Percentiles rank a stretch among this genome's conserved stretches.
Conservation (phyloP, 1,284 basidiomycete species). For the Ganoderma sinense region DNA sequence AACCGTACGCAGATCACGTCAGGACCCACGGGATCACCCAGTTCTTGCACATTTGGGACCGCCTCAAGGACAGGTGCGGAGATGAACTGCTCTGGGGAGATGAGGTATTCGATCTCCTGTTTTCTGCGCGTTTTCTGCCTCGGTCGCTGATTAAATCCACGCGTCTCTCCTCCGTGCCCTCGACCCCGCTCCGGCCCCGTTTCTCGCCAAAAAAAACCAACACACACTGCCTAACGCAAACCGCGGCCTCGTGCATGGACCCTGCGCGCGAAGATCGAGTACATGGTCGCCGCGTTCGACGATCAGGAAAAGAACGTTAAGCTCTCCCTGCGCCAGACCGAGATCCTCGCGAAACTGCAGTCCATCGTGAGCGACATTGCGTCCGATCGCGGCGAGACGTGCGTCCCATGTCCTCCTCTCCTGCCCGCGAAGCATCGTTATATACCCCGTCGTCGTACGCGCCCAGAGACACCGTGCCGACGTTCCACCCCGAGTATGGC, state of each 20-base stretch:
- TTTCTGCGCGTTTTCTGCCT: slow-evolving; percentile 15
- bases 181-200: slow-evolving; percentile 4
- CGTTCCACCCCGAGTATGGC: slow-evolving; percentile 99
- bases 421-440: slow-evolving; percentile 5
- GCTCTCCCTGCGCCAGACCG: slow-evolving; percentile 91
- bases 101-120: slow-evolving; percentile 67
- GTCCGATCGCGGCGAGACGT: slow-evolving; percentile 68
- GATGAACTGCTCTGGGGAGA: slow-evolving; percentile 99
- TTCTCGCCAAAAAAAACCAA: background rate
- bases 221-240: background rate
- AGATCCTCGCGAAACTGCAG: slow-evolving; percentile 89
- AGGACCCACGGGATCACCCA: slow-evolving; percentile 94
- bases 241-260: slow-evolving; percentile 4
- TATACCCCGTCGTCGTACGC: slow-evolving; percentile 15
- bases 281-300: slow-evolving; percentile 94
- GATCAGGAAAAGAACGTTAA: slow-evolving; percentile 82
- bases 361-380: slow-evolving; percentile 74
- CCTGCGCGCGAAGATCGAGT: slow-evolving; percentile 78
- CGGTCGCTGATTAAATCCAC: slow-evolving; percentile 21
- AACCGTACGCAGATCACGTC: slow-evolving; percentile 90
- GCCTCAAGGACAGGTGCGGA: slow-evolving; percentile 90
- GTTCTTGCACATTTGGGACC: slow-evolving; percentile 93
- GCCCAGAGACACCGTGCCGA: slow-evolving; percentile 78
- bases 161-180: slow-evolving; percentile 8
- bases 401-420: slow-evolving; percentile 36